phyloP scores from a whole-genome alignment of 2,329 filamentous ascomycete species.

The Huntiella omanensis region DNA sequence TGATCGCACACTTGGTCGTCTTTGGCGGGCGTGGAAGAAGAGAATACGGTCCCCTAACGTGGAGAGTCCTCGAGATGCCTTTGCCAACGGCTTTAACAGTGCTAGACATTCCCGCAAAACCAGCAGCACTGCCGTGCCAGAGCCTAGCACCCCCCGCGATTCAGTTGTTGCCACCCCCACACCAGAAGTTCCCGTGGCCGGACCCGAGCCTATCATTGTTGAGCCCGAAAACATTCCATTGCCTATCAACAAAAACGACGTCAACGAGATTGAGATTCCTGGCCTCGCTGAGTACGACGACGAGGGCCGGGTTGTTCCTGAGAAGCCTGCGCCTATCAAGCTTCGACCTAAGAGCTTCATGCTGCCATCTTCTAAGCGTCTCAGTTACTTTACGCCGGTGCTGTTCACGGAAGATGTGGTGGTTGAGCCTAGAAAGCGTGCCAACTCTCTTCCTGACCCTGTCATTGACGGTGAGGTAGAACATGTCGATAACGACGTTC shows the following conservation, averaged over 20 bases:
- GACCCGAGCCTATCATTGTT: slow-evolving; percentile 21
- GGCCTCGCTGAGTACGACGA: slow-evolving; percentile 45
- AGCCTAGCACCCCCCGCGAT: not conserved
- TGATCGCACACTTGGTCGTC: slow-evolving; percentile 67
- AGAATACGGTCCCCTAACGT: slow-evolving; percentile 42
- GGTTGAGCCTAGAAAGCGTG: slow-evolving; percentile 24
- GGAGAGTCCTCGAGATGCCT: slow-evolving; percentile 27
- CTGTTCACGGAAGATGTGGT: slow-evolving; percentile 12
- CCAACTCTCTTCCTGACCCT: slow-evolving; percentile 24
- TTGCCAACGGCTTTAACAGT: slow-evolving; percentile 13
- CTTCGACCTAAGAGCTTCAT: slow-evolving; percentile 30
- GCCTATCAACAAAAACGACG: slow-evolving; percentile 45
- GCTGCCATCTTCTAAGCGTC: slow-evolving; percentile 14
- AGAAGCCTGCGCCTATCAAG: slow-evolving; percentile 20
- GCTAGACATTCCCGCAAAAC: slow-evolving; percentile 14
- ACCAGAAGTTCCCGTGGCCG: slow-evolving; percentile 16
- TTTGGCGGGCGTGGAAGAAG: slow-evolving; percentile 96
- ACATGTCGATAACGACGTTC: slow-evolving; percentile 4
- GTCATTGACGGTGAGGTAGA: slow-evolving; percentile 3
- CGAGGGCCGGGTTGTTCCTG: slow-evolving; percentile 22
- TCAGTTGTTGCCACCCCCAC: slow-evolving; percentile 12
- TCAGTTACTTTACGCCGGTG: slow-evolving; percentile 10
- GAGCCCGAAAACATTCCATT: slow-evolving; percentile 37
- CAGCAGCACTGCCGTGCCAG: slow-evolving; percentile 15
- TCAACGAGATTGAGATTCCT: slow-evolving; percentile 65